phyloP scores from a whole-genome alignment of 768 basidiomycete genomes.

The Psilocybe sp. region DNA sequence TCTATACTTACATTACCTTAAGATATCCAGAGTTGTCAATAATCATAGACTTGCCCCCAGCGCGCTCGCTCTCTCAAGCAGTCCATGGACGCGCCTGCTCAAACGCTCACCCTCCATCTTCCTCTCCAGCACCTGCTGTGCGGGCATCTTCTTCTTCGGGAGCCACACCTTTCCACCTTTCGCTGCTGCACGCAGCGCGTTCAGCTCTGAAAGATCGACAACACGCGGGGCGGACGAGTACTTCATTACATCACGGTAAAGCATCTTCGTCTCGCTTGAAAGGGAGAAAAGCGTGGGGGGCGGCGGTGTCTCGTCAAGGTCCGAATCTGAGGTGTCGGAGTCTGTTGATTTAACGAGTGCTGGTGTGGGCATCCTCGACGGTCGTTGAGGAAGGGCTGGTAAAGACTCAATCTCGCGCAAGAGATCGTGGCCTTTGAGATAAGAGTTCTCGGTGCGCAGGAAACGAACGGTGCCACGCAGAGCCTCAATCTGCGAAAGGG shows the following conservation, averaged over 20 bases:
- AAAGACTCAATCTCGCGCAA: conserved; percentile 78
- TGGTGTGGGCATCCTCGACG: conserved; percentile 55
- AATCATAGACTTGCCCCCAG: conserved; percentile 27
- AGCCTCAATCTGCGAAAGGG: conserved; percentile 61
- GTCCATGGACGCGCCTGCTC: conserved; percentile 62
- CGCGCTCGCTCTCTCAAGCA: conserved; percentile 64
- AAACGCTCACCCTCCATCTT: conserved; percentile 75
- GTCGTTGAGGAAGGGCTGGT: conserved; percentile 55
- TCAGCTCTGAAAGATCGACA: conserved; percentile 74
- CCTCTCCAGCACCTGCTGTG: conserved; percentile 75
- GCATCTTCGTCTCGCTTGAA: conserved; percentile 75
- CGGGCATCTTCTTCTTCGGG: conserved; percentile 77
- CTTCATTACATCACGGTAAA: conserved; percentile 87
- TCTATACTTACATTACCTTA: too few species aligned
- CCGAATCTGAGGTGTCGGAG: conserved; percentile 69
- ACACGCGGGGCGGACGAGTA: conserved; percentile 82
- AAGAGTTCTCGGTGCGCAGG: conserved; percentile 91
- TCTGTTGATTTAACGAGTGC: conserved; percentile 61
- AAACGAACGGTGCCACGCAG: conserved; percentile 90
- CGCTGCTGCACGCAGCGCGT: conserved; percentile 48
- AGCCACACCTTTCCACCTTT: conserved; percentile 66
- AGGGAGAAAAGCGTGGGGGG: conserved; percentile 63
- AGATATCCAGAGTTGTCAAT: neutral
- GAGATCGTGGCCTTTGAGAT: conserved; percentile 90
- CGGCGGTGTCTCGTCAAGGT: conserved; percentile 37